Base-by-base conservation (phyloP, 1,284 basidiomycete species). In the Ustilago tritici region DNA sequence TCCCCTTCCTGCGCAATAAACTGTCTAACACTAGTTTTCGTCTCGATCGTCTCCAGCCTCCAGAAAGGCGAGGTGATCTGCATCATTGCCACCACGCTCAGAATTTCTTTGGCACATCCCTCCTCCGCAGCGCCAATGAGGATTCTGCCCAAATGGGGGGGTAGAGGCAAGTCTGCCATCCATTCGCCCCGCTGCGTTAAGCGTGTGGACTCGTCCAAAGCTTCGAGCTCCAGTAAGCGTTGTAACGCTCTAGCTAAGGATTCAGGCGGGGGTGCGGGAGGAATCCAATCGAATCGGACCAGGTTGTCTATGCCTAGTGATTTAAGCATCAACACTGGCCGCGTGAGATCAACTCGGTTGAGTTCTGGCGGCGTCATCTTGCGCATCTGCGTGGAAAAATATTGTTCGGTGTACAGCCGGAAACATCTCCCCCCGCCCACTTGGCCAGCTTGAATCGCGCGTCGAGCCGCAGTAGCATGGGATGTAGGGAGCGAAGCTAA, bases 1-100 rank as follows among this genome's bases (percentile, higher is more conserved):
- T 98, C 95, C 77, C 97, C 97, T 90, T 99, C 95, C 87, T 97
- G 94, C 0, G 95, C 95, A 0, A 94, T 96, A 82, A 99, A 99
- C 83, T 97, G 96, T 61, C 96, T 89, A 56, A 94, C 89, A 86
- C 96, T 94, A 10, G 99, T 88, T 86, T 97, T 94, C 10, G 93
- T 94, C 60, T 95, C 85, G 0, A 93, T 93, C 8, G 92, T 93
- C 17, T 83, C 73, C 0, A 68, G 70, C 11, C 75, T 67, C 31
- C 70, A 54, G 53, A 85, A 86, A 2, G 81, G 83, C 11, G 71
- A 28, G 2, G 65, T 63, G 28, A 86, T 90, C 4, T 93, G 90
- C 10, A 93, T 93, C 94, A 99, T 98, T 0, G 96, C 95, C 1
- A 95, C 93, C 68, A 99, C 97, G 0, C 94, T 94, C 60, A 99